A percentile compares a stretch with the other conserved stretches of the same genome.
Evolutionary conservation across 164 flowering plant species (phyloP).

Genomic region (Saururus chinensis): DNA sequence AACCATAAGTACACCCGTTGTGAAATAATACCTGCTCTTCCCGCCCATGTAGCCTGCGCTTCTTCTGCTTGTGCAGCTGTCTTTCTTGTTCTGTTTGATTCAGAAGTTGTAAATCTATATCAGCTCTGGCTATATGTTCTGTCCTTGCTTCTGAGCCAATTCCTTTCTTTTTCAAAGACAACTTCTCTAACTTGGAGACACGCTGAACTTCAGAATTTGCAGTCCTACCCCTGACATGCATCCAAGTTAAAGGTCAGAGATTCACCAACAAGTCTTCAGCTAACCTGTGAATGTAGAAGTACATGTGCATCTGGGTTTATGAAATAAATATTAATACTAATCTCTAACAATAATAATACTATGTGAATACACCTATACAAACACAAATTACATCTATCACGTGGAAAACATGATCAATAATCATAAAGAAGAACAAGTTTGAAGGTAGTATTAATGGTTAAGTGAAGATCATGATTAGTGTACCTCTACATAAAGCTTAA

Average conservation of each 20-base stretch:
- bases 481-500: too few species aligned
- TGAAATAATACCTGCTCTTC: constrained; percentile 59
- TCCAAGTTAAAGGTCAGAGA: not conserved
- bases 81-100: constrained; percentile 57
- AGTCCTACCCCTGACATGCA: constrained; percentile 30
- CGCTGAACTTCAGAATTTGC: constrained; percentile 30
- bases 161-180: constrained; percentile 75
- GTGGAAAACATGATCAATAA: too few species aligned
- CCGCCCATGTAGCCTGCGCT: constrained; percentile 80
- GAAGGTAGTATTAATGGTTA: too few species aligned
- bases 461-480: too few species aligned
- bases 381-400: too few species aligned
- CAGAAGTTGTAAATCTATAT: constrained; percentile 69
- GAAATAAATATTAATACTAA: too few species aligned
- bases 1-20: not conserved
- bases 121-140: constrained; percentile 66
- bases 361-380: too few species aligned
- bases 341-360: too few species aligned
- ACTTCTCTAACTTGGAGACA: constrained; percentile 45
- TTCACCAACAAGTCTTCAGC: too few species aligned
- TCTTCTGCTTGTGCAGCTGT: constrained; percentile 69
- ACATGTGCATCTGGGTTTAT: too few species aligned
- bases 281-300: too few species aligned
- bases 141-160: constrained; percentile 90
- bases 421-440: too few species aligned